Evolutionary conservation across 495 filamentous ascomycete species (phyloP).

Genomic region (Tetracladium marchalianum): DNA sequence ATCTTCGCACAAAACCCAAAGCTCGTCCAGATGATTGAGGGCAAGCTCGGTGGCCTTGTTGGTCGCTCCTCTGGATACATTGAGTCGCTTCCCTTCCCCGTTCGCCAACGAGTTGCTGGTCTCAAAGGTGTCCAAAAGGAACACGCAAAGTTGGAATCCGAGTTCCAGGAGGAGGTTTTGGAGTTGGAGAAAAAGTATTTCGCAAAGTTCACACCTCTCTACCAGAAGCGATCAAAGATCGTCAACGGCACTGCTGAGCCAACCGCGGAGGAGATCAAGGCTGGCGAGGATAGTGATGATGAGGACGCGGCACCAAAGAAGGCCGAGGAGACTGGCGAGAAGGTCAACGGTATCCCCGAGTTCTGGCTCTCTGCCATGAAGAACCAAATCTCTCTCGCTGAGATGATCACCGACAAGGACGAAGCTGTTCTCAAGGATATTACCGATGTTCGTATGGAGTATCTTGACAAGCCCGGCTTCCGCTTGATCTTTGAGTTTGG

Average conservation of each 20-base stretch:
- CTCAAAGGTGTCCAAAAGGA: slow-evolving; percentile 98
- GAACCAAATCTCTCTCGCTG: slow-evolving; percentile 90
- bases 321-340: slow-evolving; percentile 40
- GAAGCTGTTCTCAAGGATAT: slow-evolving; percentile 85
- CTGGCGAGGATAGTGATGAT: slow-evolving; percentile 71
- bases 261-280: slow-evolving; percentile 72
- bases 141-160: slow-evolving; percentile 92
- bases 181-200: slow-evolving; percentile 99
- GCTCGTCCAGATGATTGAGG: slow-evolving; percentile 93
- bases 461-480: slow-evolving; percentile 96
- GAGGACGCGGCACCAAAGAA: slow-evolving; percentile 41
- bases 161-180: slow-evolving; percentile 96
- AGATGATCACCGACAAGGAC: slow-evolving; percentile 96
- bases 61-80: slow-evolving; percentile 96
- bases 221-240: slow-evolving; percentile 88
- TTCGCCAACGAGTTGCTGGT: slow-evolving; percentile 87
- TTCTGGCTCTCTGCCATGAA: slow-evolving; percentile 99
- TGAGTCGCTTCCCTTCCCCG: slow-evolving; percentile 78
- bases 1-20: slow-evolving; percentile 91
- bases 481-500: slow-evolving; percentile 93
- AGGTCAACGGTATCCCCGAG: slow-evolving; percentile 64
- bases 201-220: slow-evolving; percentile 94
- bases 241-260: slow-evolving; percentile 85
- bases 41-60: slow-evolving; percentile 85
- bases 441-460: slow-evolving; percentile 97